phyloP scores from a whole-genome alignment of 176 grass and related monocot genomes.

The Neostapfia colusana region DNA sequence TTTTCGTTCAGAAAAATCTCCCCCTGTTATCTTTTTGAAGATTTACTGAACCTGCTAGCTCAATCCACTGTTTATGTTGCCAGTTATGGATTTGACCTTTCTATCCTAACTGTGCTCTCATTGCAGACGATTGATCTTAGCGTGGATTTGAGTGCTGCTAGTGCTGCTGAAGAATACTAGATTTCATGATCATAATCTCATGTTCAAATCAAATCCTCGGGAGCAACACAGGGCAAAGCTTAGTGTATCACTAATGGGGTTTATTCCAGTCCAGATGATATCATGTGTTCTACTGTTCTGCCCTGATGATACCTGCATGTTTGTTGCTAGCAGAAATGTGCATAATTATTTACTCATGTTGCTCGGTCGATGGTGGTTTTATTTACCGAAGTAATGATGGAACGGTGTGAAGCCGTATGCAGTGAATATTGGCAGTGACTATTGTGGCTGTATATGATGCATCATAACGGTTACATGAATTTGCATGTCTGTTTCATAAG shows the following conservation, averaged over 20 bases:
- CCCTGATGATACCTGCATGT: neutral
- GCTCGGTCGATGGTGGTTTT: constrained; percentile 27
- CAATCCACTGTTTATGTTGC: neutral
- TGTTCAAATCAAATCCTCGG: neutral
- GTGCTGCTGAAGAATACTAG: constrained; percentile 84
- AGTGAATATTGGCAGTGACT: neutral
- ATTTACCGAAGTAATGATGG: constrained; percentile 14
- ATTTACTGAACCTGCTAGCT: neutral
- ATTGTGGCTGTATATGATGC: constrained; percentile 24
- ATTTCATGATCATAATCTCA: constrained; percentile 22
- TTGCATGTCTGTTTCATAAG: constrained; percentile 1
- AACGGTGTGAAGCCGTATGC: constrained; percentile 24
- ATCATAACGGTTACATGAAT: constrained; percentile 29
- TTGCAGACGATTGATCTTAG: constrained; percentile 70
- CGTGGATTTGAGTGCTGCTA: constrained; percentile 83
- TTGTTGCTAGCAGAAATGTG: constrained; percentile 30
- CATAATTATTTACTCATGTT: constrained; percentile 24
- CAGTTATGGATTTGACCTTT: constrained; percentile 10
- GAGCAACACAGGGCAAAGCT: constrained; percentile 17
- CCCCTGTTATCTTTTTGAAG: neutral
- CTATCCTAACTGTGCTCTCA: constrained; percentile 1
- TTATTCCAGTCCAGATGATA: constrained; percentile 27
- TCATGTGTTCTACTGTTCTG: neutral
- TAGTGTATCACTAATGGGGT: constrained; percentile 3
- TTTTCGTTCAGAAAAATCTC: neutral